Evolutionary conservation across 1,284 basidiomycete species (phyloP).

Genomic region (Apiotrichum domesticum): DNA sequence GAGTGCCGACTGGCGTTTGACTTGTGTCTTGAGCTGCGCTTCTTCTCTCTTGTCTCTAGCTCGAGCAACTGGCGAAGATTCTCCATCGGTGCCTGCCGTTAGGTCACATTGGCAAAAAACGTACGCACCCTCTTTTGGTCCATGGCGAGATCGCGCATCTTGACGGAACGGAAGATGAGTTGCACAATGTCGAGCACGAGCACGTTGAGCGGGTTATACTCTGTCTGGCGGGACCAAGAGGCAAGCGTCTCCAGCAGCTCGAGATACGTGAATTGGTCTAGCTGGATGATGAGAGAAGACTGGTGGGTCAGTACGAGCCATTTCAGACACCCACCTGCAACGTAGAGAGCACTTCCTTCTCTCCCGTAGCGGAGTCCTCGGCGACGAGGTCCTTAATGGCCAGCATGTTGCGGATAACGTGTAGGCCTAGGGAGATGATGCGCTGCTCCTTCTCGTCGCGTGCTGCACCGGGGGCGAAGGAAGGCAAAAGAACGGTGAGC

Average conservation of each 20-base stretch:
- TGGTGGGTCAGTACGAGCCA: slow-evolving; percentile 23
- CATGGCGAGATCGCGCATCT: slow-evolving; percentile 56
- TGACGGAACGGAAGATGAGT: slow-evolving; percentile 71
- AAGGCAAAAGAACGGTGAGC: slow-evolving; percentile 63
- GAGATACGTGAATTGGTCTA: slow-evolving; percentile 67
- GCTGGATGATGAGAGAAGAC: slow-evolving; percentile 63
- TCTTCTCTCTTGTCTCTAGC: slow-evolving; percentile 60
- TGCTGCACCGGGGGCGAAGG: slow-evolving; percentile 54
- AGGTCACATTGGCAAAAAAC: not conserved
- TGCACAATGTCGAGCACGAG: slow-evolving; percentile 85
- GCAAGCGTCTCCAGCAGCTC: slow-evolving; percentile 77
- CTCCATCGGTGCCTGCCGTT: slow-evolving; percentile 55
- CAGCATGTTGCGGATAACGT: slow-evolving; percentile 80
- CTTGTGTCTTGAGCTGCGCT: slow-evolving; percentile 48
- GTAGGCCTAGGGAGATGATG: slow-evolving; percentile 78
- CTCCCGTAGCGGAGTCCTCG: slow-evolving; percentile 61
- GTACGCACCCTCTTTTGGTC: slow-evolving; percentile 63
- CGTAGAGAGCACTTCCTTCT: slow-evolving; percentile 66
- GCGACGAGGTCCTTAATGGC: slow-evolving; percentile 77
- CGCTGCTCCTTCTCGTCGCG: slow-evolving; percentile 73
- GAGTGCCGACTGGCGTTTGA: slow-evolving; percentile 67
- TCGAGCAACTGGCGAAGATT: slow-evolving; percentile 64
- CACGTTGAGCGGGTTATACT: slow-evolving; percentile 77
- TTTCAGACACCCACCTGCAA: slow-evolving; percentile 53
- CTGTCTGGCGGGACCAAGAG: slow-evolving; percentile 63